Evolutionary conservation across 176 grass and related monocot genomes (phyloP).

Genomic region (Zoysia pacifica): DNA sequence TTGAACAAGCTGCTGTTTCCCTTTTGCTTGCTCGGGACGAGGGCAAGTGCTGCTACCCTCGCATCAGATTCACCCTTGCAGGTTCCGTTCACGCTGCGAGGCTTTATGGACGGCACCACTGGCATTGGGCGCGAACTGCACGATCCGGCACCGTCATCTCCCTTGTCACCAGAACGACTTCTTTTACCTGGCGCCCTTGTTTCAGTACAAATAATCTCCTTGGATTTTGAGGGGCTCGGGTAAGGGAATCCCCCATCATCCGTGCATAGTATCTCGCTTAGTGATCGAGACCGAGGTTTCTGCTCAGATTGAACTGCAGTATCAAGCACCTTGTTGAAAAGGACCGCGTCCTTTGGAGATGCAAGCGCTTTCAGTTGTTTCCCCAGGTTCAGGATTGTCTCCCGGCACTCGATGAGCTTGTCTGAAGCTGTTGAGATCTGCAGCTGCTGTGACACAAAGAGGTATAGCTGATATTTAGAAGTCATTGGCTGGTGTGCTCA

Average conservation of each 20-base stretch:
- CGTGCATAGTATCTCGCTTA: slow-evolving; percentile 50
- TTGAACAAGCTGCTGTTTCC: slow-evolving; percentile 62
- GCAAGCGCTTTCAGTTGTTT: slow-evolving; percentile 87
- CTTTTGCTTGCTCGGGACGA: slow-evolving; percentile 54
- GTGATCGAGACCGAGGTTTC: slow-evolving; percentile 40
- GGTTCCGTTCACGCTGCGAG: not conserved
- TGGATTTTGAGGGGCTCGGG: slow-evolving; percentile 45
- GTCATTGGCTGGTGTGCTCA: not conserved
- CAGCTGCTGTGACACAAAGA: slow-evolving; percentile 41
- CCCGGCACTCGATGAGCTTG: slow-evolving; percentile 78
- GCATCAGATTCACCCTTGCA: slow-evolving; percentile 40
- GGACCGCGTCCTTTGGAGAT: slow-evolving; percentile 56
- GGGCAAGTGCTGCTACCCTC: slow-evolving; percentile 38
- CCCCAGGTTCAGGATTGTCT: slow-evolving; percentile 76
- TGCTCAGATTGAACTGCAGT: slow-evolving; percentile 16
- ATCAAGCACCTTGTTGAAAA: slow-evolving; percentile 56
- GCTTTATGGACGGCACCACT: slow-evolving; percentile 4
- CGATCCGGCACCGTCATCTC: slow-evolving; percentile 1
- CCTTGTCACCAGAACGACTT: slow-evolving; percentile 7
- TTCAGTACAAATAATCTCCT: slow-evolving; percentile 58
- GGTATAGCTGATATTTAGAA: slow-evolving; percentile 10
- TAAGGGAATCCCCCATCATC: slow-evolving; percentile 39
- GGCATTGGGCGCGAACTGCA: slow-evolving; percentile 30
- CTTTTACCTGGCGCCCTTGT: not conserved
- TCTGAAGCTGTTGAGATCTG: slow-evolving; percentile 77